Base-by-base conservation (phyloP, 768 basidiomycete species). In the Mycena haematopus region DNA sequence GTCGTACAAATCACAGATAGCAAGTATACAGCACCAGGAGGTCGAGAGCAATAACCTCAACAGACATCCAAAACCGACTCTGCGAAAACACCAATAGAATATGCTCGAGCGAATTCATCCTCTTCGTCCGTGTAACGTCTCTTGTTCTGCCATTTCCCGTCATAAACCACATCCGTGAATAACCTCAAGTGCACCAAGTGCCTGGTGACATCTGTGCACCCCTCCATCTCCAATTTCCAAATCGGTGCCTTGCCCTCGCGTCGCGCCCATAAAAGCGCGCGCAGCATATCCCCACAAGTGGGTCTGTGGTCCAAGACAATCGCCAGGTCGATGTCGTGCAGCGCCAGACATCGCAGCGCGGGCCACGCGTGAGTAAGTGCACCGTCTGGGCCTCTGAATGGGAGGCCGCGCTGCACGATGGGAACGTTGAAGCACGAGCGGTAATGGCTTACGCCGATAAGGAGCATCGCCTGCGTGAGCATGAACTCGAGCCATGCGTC, bases 401-500 rank as follows among this genome's bases (percentile, higher is more conserved):
- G 1, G 25, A 56, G 31, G 6, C 53, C 52, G 36, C 33, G n/a
- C 35, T 6, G 15, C 31, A 40, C 10, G 25, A 11, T 29, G 10
- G 25, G 24, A 3, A 11, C 27, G 38, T 31, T 33, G 58, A 63
- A 63, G 44, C 61, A 66, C 22, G 62, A 67, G 22, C 8, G 36
- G 52, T 33, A 36, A n/a, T 63, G 55, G 62, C 58, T 63, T 15
- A 67, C 58, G 45, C 55, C 55, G 51, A 67, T 10, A 57, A 60
- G 44, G 45, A 67, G 62, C 58, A 67, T 60, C 50, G 66, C 66
- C 50, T 67, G 62, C 40, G 62, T 50, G 46, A 67, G 66, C n/a
- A 61, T 29, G 47, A 67, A 63, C 31, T 67, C 62, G 55, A 63
- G 46, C 49, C 24, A 38, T 19, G 35, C 17, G 29, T n/a, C 29